Percentiles rank a stretch among this genome's conserved stretches.
phyloP scores from a whole-genome alignment of 441 rosid species.

The Erodium moschatum region DNA sequence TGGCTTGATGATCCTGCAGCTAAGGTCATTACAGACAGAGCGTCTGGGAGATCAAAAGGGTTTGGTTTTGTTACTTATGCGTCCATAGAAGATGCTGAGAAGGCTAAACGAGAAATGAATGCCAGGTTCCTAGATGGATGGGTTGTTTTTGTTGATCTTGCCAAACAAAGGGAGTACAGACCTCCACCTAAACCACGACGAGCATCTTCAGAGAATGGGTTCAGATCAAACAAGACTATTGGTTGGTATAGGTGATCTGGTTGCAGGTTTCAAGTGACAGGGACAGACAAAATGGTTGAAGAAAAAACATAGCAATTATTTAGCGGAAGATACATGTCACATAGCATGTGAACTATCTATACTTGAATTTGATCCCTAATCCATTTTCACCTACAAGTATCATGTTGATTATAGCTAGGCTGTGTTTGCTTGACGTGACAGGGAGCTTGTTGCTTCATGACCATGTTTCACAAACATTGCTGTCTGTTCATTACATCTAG shows the following conservation, averaged over 20 bases:
- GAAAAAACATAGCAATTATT: too few species aligned
- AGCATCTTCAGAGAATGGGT: slow-evolving; percentile 40
- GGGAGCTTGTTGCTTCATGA: too few species aligned
- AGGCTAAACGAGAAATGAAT: slow-evolving; percentile 73
- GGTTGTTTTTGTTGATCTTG: slow-evolving; percentile 93
- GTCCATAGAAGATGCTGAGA: slow-evolving; percentile 75
- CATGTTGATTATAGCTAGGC: too few species aligned
- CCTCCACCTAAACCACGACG: slow-evolving; percentile 33
- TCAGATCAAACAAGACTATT: slow-evolving; percentile 58
- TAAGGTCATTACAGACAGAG: slow-evolving; percentile 54
- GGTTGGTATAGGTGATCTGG: slow-evolving; percentile 64
- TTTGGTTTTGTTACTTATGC: slow-evolving; percentile 63
- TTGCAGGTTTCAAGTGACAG: background rate
- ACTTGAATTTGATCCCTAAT: too few species aligned
- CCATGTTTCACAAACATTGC: too few species aligned
- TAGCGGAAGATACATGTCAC: too few species aligned
- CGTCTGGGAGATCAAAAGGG: slow-evolving; percentile 69
- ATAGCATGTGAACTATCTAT: too few species aligned
- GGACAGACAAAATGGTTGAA: background rate
- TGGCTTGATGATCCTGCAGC: slow-evolving; percentile 34
- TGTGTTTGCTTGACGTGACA: too few species aligned
- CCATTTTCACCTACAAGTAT: too few species aligned
- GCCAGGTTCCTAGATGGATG: slow-evolving; percentile 86
- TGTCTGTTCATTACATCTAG: too few species aligned
- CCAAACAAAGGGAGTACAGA: slow-evolving; percentile 61